Evolutionary conservation across 257 asterid genomes (phyloP).

Genomic region (Jacaranda copaia): DNA sequence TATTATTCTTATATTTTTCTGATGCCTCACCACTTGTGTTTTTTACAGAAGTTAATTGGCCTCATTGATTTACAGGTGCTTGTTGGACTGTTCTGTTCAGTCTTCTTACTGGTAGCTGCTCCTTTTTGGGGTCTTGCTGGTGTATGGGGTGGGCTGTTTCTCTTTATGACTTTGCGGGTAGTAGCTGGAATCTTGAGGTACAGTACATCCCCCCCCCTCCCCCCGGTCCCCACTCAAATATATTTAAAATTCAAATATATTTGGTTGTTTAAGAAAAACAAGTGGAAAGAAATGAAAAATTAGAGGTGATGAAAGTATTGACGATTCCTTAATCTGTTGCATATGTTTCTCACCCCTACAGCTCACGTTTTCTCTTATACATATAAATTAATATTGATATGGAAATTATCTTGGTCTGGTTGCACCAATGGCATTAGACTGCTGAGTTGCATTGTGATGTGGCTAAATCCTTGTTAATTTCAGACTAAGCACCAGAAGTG

Average conservation of each 20-base stretch:
- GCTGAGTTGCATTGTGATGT: not conserved
- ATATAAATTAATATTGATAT: no score
- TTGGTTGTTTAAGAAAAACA: no score
- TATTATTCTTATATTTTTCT: constrained; percentile 21
- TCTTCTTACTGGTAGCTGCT: constrained; percentile 64
- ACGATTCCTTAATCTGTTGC: no score
- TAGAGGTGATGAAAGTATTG: no score
- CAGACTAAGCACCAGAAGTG: constrained; percentile 79
- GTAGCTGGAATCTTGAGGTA: constrained; percentile 81
- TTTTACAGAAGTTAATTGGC: constrained; percentile 4
- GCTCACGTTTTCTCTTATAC: no score
- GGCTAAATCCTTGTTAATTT: constrained; percentile 32
- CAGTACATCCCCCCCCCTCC: not conserved
- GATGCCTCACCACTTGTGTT: constrained; percentile 24
- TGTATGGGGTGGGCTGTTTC: constrained; percentile 90
- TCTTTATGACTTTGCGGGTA: constrained; percentile 92
- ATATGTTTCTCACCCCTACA: no score
- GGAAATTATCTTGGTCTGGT: not conserved
- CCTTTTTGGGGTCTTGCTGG: constrained; percentile 82
- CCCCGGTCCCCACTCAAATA: no score
- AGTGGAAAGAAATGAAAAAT: no score
- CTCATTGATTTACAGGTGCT: constrained; percentile 55
- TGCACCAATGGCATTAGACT: not conserved
- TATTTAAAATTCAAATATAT: no score
- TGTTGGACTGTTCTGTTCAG: constrained; percentile 71